These are phyloP conservation scores for Flaveria trinervia DNA, from an alignment of 129 eudicot species.

Conservation along the genomic window DNA sequence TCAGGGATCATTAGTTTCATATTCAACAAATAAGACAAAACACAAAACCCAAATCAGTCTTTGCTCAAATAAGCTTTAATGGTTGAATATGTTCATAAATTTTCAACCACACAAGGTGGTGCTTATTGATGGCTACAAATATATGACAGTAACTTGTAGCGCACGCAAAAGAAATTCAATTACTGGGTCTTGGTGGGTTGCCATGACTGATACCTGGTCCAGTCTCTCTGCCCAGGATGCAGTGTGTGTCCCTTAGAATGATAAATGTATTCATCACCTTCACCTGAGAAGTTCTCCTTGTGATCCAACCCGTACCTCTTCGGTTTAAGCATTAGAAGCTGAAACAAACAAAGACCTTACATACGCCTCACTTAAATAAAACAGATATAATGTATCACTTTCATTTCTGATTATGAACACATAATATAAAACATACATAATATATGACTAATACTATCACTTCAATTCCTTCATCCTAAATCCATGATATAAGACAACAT, in stretches of 20 bases:
- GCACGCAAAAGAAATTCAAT: background rate
- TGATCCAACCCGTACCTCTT: slow-evolving; percentile 91
- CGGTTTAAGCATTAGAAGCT: slow-evolving; percentile 88
- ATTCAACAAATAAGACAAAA: slow-evolving; percentile 3
- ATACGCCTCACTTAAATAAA: background rate
- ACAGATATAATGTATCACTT: background rate
- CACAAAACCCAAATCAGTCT: background rate
- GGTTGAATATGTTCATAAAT: background rate
- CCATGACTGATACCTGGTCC: slow-evolving; percentile 95
- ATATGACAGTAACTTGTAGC: background rate
- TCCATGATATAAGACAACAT: background rate
- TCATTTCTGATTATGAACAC: background rate
- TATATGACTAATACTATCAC: too few relatives aligned
- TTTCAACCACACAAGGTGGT: background rate
- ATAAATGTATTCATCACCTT: slow-evolving; percentile 88
- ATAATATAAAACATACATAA: background rate
- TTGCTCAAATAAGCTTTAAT: background rate
- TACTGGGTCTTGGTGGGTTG: slow-evolving; percentile 70
- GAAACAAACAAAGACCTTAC: slow-evolving; percentile 11
- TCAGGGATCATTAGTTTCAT: background rate
- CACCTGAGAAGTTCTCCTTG: slow-evolving; percentile 90
- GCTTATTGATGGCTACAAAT: background rate
- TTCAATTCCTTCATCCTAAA: background rate
- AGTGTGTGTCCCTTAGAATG: slow-evolving; percentile 96
- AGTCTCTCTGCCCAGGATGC: slow-evolving; percentile 92